Percentiles rank a stretch among this genome's conserved stretches.
Conservation (phyloP, 441 rosid genomes). For the Populus hybrid region DNA sequence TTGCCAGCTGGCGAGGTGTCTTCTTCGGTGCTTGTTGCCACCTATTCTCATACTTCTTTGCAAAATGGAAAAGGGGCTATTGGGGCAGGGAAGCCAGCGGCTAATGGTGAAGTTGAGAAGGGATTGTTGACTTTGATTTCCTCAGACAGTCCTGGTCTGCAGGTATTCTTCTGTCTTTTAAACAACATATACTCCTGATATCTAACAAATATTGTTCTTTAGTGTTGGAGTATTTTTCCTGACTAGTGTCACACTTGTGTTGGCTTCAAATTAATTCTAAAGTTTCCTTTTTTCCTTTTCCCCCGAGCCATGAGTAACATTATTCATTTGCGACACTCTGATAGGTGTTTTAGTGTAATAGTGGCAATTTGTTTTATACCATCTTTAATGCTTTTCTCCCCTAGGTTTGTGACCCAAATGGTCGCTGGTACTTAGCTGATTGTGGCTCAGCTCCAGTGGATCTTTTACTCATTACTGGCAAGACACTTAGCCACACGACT, state of each 20-base stretch:
- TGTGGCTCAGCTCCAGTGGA: conserved; percentile 66
- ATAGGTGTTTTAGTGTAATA: background rate
- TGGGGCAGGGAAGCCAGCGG: conserved; percentile 61
- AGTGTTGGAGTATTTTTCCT: conserved; percentile 2
- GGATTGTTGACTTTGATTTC: too few species aligned
- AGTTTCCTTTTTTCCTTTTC: background rate
- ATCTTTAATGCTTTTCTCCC: conserved; percentile 19
- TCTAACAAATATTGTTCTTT: conserved; percentile 11
- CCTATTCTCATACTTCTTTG: conserved; percentile 55
- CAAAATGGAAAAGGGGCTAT: conserved; percentile 73
- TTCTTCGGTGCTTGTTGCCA: conserved; percentile 77
- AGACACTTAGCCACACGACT: conserved; percentile 90
- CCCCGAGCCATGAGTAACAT: background rate
- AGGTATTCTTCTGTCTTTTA: conserved; percentile 43
- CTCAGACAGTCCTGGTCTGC: conserved; percentile 74
- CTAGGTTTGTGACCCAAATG: conserved; percentile 96
- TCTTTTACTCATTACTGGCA: conserved; percentile 86
- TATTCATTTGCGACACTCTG: background rate
- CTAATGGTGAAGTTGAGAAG: conserved; percentile 78
- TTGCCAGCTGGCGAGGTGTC: conserved; percentile 86
- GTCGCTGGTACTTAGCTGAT: conserved; percentile 95
- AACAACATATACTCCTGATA: background rate
- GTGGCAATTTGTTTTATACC: background rate
- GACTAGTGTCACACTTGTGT: conserved; percentile 7
- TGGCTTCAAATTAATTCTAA: conserved; percentile 6